A percentile compares a stretch with the other conserved stretches of the same genome.
Conservation (phyloP, 2,329 filamentous ascomycete species). For the Allantophomopsis cytisporea region DNA sequence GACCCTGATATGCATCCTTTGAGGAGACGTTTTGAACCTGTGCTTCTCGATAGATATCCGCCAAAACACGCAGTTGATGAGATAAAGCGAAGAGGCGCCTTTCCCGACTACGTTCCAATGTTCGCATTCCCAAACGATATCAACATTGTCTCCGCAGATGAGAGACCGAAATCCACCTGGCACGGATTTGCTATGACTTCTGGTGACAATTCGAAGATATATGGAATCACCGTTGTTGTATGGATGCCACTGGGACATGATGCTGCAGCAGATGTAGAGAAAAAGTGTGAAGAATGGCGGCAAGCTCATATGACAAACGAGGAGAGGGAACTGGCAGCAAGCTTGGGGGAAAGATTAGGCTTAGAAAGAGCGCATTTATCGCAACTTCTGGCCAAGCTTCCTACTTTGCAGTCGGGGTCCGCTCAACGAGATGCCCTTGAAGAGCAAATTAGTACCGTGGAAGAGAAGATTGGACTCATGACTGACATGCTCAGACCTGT, state of each 20-base stretch:
- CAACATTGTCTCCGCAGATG: constrained; percentile 88
- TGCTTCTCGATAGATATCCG: constrained; percentile 89
- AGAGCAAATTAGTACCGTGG: constrained; percentile 87
- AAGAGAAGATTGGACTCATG: constrained; percentile 96
- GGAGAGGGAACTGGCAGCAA: constrained; percentile 84
- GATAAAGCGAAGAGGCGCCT: constrained; percentile 63
- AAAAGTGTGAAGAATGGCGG: constrained; percentile 72
- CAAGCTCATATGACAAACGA: constrained; percentile 80
- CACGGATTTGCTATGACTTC: constrained; percentile 98
- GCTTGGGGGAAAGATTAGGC: constrained; percentile 77
- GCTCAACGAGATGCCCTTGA: constrained; percentile 72
- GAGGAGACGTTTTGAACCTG: constrained; percentile 86
- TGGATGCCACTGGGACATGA: constrained; percentile 80
- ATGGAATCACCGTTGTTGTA: constrained; percentile 81
- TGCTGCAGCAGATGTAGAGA: constrained; percentile 73
- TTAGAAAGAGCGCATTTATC: constrained; percentile 82
- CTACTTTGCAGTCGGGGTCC: constrained; percentile 68
- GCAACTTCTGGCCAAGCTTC: constrained; percentile 70
- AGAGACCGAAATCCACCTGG: constrained; percentile 91
- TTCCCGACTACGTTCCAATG: constrained; percentile 98
- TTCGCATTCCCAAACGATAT: constrained; percentile 98
- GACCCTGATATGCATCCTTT: constrained; percentile 93
- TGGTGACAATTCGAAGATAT: constrained; percentile 80
- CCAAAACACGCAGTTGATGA: constrained; percentile 74
- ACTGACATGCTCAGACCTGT: constrained; percentile 87